Evolutionary conservation across 2,329 filamentous ascomycete species (phyloP), one percentile per base, ranked within the genome.

Genomic region (Aspergillus pseudotamarii): DNA sequence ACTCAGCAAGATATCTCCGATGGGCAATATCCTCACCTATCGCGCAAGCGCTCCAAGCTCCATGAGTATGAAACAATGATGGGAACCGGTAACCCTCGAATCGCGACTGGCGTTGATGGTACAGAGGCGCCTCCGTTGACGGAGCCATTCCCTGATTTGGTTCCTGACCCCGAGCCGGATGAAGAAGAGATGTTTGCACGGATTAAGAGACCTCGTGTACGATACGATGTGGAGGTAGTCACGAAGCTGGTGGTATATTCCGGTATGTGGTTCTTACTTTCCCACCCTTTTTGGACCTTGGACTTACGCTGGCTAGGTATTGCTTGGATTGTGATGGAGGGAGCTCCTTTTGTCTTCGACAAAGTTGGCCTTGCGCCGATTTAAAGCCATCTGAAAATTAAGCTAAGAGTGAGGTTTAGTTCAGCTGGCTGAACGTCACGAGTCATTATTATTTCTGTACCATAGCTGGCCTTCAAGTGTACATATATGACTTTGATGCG

Each of bases 141-240:
- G 10, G 69, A 71, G 23, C 68, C 72, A 3, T 68, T 72, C 28
- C 67, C 72, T 23, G 68, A 73, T 23, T 74, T 76, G 23, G 75
- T 76, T 56, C 68, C 74, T 46, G 80, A 82, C 36, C 58, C 58
- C 6, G 77, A 79, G 51, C 71, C 77, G 34, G 88, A 88, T 55
- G 90, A 93, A 76, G 86, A 84, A 69, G 91, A 96, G 75, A 89
- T 98, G 76, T 97, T 98, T 77, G 90, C 89, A 51, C 88, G 86
- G 74, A 84, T 98, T 60, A 89, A 93, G 66, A 92, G 91, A 79
- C 93, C 95, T 56, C 88, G 95, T 69, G 94, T 97, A 64, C 85
- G 94, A 70, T 99, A 98, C 74, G 95, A 99, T 79, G 94, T 98
- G n/a, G 95, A 99, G 78, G 94, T 99, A 45, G 91, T 99, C 43